Evolutionary conservation across 768 basidiomycete genomes (phyloP).

Genomic region (Boletales sp.): DNA sequence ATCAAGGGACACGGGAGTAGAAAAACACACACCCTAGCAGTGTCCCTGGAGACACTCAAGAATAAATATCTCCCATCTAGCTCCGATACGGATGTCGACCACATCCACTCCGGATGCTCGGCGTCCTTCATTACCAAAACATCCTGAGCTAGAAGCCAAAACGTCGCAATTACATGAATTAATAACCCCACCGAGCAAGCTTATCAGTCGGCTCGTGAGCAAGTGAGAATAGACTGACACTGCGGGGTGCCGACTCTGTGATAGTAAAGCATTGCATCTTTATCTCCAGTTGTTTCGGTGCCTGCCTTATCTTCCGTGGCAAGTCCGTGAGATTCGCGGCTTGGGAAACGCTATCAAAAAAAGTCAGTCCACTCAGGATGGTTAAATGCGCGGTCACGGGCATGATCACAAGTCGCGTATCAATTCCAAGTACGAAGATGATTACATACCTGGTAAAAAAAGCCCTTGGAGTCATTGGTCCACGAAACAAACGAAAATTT

Average conservation of each 20-base stretch:
- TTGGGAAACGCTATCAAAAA: conserved; percentile 51
- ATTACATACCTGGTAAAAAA: conserved; percentile 68
- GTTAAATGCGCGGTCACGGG: not conserved
- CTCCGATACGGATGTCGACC: conserved; percentile 51
- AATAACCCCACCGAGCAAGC: not conserved
- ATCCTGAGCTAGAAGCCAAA: conserved; percentile 52
- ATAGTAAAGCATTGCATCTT: conserved; percentile 73
- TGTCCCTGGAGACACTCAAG: conserved; percentile 55
- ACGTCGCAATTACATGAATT: not conserved
- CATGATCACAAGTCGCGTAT: not conserved
- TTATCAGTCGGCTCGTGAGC: conserved; percentile 7
- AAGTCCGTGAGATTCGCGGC: conserved; percentile 41
- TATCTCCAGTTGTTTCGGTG: conserved; percentile 58
- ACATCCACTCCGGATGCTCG: conserved; percentile 65
- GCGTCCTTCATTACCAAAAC: conserved; percentile 62
- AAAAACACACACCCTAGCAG: conserved; percentile 47
- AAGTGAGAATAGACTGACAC: conserved; percentile 36
- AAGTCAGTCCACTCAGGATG: conserved; percentile 2
- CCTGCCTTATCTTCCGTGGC: conserved; percentile 49
- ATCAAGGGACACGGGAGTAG: not conserved
- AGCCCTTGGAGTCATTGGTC: conserved; percentile 77
- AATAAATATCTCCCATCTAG: conserved; percentile 62
- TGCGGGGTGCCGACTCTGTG: conserved; percentile 71
- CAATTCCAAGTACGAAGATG: not conserved
- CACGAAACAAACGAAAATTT: conserved; percentile 74